Percentiles rank a stretch among this genome's conserved stretches.
Evolutionary conservation across 1,139 yeast species (phyloP).

Genomic region (Kodamaea anthophila): DNA sequence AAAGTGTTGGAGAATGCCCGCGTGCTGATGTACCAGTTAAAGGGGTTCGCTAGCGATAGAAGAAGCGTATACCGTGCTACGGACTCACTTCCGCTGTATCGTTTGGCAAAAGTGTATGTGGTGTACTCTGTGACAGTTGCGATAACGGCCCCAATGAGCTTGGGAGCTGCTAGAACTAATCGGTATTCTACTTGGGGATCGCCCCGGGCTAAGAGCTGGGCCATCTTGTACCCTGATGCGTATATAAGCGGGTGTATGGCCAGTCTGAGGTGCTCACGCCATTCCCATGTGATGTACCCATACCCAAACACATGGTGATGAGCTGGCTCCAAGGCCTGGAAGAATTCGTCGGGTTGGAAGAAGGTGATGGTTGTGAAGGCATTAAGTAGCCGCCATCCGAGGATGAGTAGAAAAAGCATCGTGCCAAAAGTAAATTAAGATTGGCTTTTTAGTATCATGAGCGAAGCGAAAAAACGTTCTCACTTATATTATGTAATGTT

Average conservation of each 20-base stretch:
- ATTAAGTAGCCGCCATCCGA: slow-evolving; percentile 47
- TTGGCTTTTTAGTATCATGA: background rate
- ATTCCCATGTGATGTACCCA: slow-evolving; percentile 93
- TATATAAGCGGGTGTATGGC: slow-evolving; percentile 76
- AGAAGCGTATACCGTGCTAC: slow-evolving; percentile 43
- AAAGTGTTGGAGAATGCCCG: slow-evolving; percentile 83
- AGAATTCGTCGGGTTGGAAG: slow-evolving; percentile 95
- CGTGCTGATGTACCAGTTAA: slow-evolving; percentile 76
- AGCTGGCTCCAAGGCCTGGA: slow-evolving; percentile 92
- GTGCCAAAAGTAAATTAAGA: background rate
- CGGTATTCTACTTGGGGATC: slow-evolving; percentile 1
- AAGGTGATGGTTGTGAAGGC: slow-evolving; percentile 62
- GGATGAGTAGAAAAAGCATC: slow-evolving; percentile 4
- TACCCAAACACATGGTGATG: slow-evolving; percentile 67
- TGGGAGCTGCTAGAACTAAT: slow-evolving; percentile 42
- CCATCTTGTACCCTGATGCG: slow-evolving; percentile 33
- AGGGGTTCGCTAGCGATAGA: slow-evolving; percentile 63
- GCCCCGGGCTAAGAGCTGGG: slow-evolving; percentile 6
- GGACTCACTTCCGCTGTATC: slow-evolving; percentile 26
- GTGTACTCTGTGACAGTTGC: slow-evolving; percentile 71
- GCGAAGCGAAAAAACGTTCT: no score
- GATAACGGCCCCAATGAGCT: slow-evolving; percentile 58
- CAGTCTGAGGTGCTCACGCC: slow-evolving; percentile 71
- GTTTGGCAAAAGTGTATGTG: slow-evolving; percentile 43
- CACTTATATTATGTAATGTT: no score